A percentile compares a stretch with the other conserved stretches of the same genome.
Conservation (phyloP, 1,284 basidiomycete species). For the Cryptococcus neoformans region DNA sequence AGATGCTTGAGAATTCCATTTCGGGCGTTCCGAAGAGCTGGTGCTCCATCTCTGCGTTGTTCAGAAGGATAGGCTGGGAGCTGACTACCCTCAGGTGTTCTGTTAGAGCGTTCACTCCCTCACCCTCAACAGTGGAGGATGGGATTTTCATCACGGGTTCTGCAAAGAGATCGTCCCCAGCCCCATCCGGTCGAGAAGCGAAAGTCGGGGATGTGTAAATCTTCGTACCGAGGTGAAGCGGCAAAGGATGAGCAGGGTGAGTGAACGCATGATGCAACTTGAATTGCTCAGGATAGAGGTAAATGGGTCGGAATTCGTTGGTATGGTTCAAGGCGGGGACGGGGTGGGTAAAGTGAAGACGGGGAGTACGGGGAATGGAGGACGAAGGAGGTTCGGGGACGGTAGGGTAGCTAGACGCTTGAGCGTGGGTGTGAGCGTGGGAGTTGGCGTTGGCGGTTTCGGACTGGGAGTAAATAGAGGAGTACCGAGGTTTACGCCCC, state of each 20-base stretch:
- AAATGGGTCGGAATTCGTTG: conserved; percentile 21
- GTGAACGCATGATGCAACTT: conserved; percentile 33
- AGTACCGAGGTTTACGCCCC: not conserved
- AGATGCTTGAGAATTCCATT: conserved; percentile 1
- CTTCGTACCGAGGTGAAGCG: conserved; percentile 26
- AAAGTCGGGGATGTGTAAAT: conserved; percentile 14
- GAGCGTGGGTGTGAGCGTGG: not conserved
- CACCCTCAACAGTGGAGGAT: not conserved
- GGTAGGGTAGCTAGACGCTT: not conserved
- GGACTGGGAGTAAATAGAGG: not conserved
- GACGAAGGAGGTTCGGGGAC: not conserved
- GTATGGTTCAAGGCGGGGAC: conserved; percentile 4
- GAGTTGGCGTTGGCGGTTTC: not conserved
- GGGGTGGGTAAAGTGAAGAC: conserved; percentile 13
- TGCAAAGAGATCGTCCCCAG: not conserved
- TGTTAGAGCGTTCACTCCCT: not conserved
- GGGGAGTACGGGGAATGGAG: conserved; percentile 3
- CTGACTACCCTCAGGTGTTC: conserved; percentile 10
- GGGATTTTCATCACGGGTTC: conserved; percentile 1
- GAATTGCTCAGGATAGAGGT: conserved; percentile 23
- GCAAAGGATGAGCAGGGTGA: conserved; percentile 32
- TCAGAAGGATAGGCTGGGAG: not conserved
- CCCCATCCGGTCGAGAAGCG: not conserved
- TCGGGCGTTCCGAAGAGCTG: not conserved
- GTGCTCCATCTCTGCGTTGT: not conserved